A percentile compares a stretch with the other conserved stretches of the same genome.
These are phyloP conservation scores for Hyphopichia fennica DNA, from an alignment of 1,139 yeast species.

Conservation along the genomic window DNA sequence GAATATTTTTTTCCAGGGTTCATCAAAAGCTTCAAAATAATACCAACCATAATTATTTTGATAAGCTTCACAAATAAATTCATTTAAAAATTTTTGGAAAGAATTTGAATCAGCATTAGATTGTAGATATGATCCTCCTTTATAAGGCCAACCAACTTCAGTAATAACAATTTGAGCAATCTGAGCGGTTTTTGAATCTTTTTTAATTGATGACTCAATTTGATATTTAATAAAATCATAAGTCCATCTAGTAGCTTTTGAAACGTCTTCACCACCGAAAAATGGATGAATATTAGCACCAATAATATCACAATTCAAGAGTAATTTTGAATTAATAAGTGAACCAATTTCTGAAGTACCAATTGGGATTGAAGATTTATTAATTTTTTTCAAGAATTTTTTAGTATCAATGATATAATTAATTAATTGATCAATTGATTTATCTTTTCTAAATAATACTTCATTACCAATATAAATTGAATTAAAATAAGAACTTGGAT, in stretches of 20 bases:
- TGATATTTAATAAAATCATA: conserved; percentile 48
- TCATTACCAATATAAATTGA: conserved; percentile 64
- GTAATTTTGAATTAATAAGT: conserved; percentile 29
- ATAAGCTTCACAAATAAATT: conserved; percentile 53
- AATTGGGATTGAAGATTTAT: conserved; percentile 41
- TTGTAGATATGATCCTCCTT: conserved; percentile 50
- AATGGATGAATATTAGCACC: conserved; percentile 74
- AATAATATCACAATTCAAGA: conserved; percentile 50
- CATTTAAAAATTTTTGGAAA: conserved; percentile 48
- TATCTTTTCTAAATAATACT: conserved; percentile 56
- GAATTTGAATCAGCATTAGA: conserved; percentile 49
- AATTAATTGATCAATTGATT: conserved; percentile 35
- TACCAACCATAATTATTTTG: conserved; percentile 48
- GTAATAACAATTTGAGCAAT: conserved; percentile 48
- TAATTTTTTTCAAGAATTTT: conserved; percentile 30
- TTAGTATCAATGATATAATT: conserved; percentile 45
- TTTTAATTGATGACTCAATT: conserved; percentile 26
- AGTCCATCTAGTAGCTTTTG: conserved; percentile 55
- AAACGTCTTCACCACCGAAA: conserved; percentile 57
- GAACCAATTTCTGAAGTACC: conserved; percentile 62
- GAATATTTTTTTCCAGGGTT: conserved; percentile 64
- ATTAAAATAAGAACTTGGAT: conserved; percentile 50
- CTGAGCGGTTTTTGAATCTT: conserved; percentile 11
- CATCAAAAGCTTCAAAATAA: conserved; percentile 73
- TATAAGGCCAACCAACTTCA: conserved; percentile 74